Evolutionary conservation across 495 filamentous ascomycete species (phyloP).

Genomic region (Evernia prunastri): DNA sequence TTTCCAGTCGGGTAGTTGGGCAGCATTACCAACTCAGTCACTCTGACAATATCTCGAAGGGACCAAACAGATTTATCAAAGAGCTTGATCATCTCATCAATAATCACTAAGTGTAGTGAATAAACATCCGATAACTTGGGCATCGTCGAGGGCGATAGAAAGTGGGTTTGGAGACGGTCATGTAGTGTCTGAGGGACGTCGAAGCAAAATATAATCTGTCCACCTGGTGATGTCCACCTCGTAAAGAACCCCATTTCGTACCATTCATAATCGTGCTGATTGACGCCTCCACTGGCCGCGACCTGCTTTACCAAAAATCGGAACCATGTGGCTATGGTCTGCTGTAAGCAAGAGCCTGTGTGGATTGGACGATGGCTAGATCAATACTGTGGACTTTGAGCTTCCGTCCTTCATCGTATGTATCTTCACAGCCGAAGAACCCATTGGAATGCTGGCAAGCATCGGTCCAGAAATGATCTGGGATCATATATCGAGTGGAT

Average conservation of each 20-base stretch:
- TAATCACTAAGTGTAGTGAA: slow-evolving; percentile 27
- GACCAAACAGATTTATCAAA: slow-evolving; percentile 33
- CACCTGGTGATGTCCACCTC: slow-evolving; percentile 16
- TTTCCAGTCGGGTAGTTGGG: neutral
- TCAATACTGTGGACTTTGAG: slow-evolving; percentile 14
- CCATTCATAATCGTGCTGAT: slow-evolving; percentile 19
- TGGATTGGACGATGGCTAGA: slow-evolving; percentile 6
- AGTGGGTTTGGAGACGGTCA: neutral
- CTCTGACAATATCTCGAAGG: slow-evolving; percentile 31
- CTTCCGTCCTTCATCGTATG: slow-evolving; percentile 10
- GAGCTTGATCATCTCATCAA: slow-evolving; percentile 26
- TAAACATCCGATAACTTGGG: slow-evolving; percentile 13
- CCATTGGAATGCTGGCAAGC: slow-evolving; percentile 16
- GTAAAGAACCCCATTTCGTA: slow-evolving; percentile 23
- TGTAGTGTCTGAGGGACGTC: slow-evolving; percentile 23
- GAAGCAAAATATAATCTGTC: slow-evolving; percentile 31
- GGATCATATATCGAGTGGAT: slow-evolving; percentile 8
- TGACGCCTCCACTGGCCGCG: slow-evolving; percentile 10
- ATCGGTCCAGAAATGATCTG: slow-evolving; percentile 11
- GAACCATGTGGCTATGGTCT: slow-evolving; percentile 32
- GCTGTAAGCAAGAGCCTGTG: slow-evolving; percentile 5
- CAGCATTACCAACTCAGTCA: slow-evolving; percentile 23
- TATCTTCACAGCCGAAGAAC: slow-evolving; percentile 17
- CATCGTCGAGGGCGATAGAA: slow-evolving; percentile 10
- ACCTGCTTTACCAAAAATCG: slow-evolving; percentile 32